Percentiles rank a stretch among this genome's conserved stretches.
Conservation (phyloP, 345 rosid genomes). For the Aquilaria yunnanensis region DNA sequence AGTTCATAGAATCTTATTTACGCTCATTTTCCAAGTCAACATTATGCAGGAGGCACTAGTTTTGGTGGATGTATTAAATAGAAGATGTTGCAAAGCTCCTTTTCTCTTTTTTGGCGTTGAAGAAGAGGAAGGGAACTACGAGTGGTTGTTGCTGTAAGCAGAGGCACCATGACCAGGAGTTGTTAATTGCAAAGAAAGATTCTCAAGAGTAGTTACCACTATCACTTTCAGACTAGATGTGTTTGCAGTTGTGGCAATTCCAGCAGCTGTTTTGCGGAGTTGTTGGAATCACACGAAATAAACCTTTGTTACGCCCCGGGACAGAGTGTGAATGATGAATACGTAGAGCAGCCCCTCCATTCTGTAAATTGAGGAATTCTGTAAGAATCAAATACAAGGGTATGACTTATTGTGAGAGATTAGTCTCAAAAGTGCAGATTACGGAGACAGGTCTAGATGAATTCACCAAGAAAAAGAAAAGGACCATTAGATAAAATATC, state of each 20-base stretch:
- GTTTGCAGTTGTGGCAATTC: slow-evolving; percentile 21
- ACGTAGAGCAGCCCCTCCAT: slow-evolving; percentile 38
- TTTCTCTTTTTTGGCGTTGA: neutral
- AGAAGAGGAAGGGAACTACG: neutral
- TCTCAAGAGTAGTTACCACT: slow-evolving; percentile 33
- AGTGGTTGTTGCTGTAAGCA: too few species aligned
- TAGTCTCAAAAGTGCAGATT: slow-evolving; percentile 4
- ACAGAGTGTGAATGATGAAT: slow-evolving; percentile 87
- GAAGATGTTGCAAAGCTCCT: neutral
- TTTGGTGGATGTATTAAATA: too few species aligned
- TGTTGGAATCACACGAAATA: slow-evolving; percentile 68
- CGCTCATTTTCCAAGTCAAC: too few species aligned
- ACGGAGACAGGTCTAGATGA: too few species aligned
- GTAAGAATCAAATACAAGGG: slow-evolving; percentile 13
- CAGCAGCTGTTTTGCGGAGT: slow-evolving; percentile 36
- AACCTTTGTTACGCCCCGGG: slow-evolving; percentile 54
- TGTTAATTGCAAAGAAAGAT: neutral
- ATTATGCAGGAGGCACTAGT: too few species aligned
- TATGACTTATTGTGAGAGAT: neutral
- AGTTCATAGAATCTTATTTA: too few species aligned
- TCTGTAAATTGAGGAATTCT: slow-evolving; percentile 42
- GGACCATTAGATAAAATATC: too few species aligned
- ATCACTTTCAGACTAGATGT: slow-evolving; percentile 20
- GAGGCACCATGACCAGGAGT: too few species aligned
- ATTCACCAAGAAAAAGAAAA: too few species aligned